Percentiles rank a stretch among this genome's conserved stretches.
Conservation (phyloP, 768 basidiomycete species). For the Trametopsis cervina region DNA sequence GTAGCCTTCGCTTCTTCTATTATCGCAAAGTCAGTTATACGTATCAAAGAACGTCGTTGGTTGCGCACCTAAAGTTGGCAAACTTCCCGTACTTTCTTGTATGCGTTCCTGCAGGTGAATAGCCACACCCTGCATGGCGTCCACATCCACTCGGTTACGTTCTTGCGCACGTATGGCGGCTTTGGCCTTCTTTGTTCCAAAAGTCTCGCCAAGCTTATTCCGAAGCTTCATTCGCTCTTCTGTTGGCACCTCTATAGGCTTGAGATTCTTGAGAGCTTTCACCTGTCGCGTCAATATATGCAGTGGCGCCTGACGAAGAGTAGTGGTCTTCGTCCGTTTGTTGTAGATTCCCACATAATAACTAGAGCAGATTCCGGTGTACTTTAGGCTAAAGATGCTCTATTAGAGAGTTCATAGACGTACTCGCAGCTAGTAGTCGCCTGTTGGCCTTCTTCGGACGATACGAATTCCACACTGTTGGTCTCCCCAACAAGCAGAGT, state of each 20-base stretch:
- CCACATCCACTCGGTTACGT: constrained; percentile 84
- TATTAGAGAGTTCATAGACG: background rate
- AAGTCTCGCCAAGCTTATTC: constrained; percentile 81
- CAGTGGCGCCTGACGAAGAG: constrained; percentile 59
- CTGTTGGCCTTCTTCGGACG: constrained; percentile 46
- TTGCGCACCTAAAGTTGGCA: constrained; percentile 64
- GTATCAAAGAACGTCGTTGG: background rate
- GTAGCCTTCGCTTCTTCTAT: constrained; percentile 65
- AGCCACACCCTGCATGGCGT: constrained; percentile 81
- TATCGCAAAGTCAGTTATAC: background rate
- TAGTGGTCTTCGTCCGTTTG: constrained; percentile 64
- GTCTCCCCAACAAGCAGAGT: constrained; percentile 52
- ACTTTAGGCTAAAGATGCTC: background rate
- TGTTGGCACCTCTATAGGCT: constrained; percentile 41
- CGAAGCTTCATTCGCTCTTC: constrained; percentile 57
- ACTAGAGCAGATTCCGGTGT: constrained; percentile 34
- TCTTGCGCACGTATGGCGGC: constrained; percentile 78
- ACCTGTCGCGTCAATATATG: constrained; percentile 71
- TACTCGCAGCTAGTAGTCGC: constrained; percentile 65
- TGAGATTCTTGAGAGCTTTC: constrained; percentile 72
- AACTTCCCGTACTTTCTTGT: constrained; percentile 56
- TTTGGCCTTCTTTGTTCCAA: constrained; percentile 94
- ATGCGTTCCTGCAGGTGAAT: constrained; percentile 81
- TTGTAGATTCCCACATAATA: constrained; percentile 84
- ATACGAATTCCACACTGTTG: constrained; percentile 74